A percentile compares a stretch with the other conserved stretches of the same genome.
These are phyloP conservation scores for Tricholoma flavovirens DNA, from an alignment of 768 basidiomycete species.

Conservation along the genomic window DNA sequence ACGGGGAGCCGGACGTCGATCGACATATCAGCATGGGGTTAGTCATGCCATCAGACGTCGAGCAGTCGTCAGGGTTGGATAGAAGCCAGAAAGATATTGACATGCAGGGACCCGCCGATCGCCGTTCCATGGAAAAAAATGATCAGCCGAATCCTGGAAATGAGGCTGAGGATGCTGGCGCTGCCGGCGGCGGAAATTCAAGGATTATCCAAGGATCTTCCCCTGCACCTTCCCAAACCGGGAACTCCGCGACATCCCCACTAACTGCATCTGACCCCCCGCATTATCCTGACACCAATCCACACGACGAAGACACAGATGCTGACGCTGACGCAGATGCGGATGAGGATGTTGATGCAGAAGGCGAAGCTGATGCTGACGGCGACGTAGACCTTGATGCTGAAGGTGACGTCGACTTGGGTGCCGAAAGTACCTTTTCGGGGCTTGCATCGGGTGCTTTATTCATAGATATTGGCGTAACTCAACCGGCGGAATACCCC, in stretches of 20 bases:
- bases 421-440: not conserved
- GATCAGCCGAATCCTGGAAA: not conserved
- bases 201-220: too few relatives aligned
- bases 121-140: not conserved
- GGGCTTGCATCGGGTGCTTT: not conserved
- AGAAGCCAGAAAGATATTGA: not conserved
- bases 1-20: not conserved
- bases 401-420: constrained; percentile 5
- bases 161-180: not conserved
- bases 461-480: not conserved
- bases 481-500: not conserved
- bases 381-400: constrained; percentile 17
- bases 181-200: not conserved
- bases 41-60: not conserved
- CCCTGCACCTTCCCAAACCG: not conserved
- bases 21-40: not conserved
- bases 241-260: not conserved
- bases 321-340: constrained; percentile 13
- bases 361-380: constrained; percentile 25
- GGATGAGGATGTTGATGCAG: constrained; percentile 23
- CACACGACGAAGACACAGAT: not conserved
- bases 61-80: not conserved
- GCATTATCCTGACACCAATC: not conserved
- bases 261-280: not conserved
- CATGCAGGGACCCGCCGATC: not conserved